Percentiles rank a stretch among this genome's conserved stretches.
Conservation (phyloP, 2,329 filamentous ascomycete genomes). For the Diaporthe longicolla region DNA sequence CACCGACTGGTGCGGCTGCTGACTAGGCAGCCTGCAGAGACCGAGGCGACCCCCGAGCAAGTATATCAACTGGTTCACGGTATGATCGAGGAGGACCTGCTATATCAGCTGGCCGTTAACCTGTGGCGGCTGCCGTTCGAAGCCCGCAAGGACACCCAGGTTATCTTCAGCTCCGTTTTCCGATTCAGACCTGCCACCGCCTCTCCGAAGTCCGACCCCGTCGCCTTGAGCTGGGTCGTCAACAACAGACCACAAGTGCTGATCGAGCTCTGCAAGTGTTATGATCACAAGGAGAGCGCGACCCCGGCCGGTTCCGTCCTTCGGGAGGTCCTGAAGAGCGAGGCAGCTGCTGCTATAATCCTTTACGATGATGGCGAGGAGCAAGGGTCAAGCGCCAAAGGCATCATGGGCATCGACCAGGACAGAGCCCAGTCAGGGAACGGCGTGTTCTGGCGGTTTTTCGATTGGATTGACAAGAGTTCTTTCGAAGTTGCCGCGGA, state of each 20-base stretch:
- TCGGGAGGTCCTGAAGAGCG: constrained; percentile 89
- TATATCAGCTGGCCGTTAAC: constrained; percentile 85
- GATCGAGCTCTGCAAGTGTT: constrained; percentile 89
- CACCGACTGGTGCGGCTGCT: constrained; percentile 18
- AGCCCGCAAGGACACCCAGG: constrained; percentile 93
- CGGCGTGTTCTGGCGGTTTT: constrained; percentile 97
- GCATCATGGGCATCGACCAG: constrained; percentile 82
- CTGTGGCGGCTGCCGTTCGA: constrained; percentile 94
- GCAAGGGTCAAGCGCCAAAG: constrained; percentile 79
- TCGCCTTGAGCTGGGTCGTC: constrained; percentile 90
- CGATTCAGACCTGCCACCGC: constrained; percentile 83
- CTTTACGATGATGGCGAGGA: constrained; percentile 89
- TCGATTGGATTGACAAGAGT: constrained; percentile 96
- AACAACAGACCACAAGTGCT: constrained; percentile 89
- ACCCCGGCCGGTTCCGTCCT: constrained; percentile 92
- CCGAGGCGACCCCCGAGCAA: constrained; percentile 88
- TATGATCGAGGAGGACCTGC: constrained; percentile 89
- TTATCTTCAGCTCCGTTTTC: constrained; percentile 95
- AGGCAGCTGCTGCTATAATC: constrained; percentile 90
- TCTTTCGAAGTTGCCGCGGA: constrained; percentile 97
- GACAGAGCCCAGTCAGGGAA: constrained; percentile 81
- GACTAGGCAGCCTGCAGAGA: constrained; percentile 68
- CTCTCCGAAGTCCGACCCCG: constrained; percentile 79
- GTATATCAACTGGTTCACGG: constrained; percentile 88
- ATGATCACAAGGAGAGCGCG: constrained; percentile 90